Percentiles rank a stretch among this genome's conserved stretches.
phyloP scores from a whole-genome alignment of 2,329 filamentous ascomycete species.

The Orbilia oligospora region DNA sequence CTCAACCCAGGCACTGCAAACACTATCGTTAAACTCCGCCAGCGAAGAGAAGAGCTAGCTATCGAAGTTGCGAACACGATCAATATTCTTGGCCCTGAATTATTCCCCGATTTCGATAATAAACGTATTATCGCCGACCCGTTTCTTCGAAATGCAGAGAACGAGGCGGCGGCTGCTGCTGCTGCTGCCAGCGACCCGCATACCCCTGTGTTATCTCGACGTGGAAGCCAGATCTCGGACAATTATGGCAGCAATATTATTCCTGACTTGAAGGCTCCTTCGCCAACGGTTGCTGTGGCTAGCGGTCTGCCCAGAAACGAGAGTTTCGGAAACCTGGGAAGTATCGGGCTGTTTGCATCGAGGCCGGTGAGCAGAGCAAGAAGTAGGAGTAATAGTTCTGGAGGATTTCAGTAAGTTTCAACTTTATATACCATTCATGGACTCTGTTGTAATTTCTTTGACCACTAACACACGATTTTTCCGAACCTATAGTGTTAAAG shows the following conservation, averaged over 20 bases:
- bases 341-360: conserved; percentile 90
- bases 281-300: conserved; percentile 27
- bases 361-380: conserved; percentile 80
- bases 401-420: conserved; percentile 75
- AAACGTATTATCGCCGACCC: conserved; percentile 70
- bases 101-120: conserved; percentile 97
- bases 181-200: conserved; percentile 64
- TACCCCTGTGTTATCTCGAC: conserved; percentile 63
- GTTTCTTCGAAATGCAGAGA: conserved; percentile 67
- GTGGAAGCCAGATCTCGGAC: conserved; percentile 61
- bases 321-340: conserved; percentile 90
- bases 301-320: conserved; percentile 80
- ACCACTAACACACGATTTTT: not conserved
- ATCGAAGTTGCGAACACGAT: conserved; percentile 89
- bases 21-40: conserved; percentile 82
- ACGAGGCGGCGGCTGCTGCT: conserved; percentile 44
- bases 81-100: conserved; percentile 93
- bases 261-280: conserved; percentile 45
- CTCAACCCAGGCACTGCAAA: conserved; percentile 87
- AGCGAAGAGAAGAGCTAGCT: conserved; percentile 80
- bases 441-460: not conserved
- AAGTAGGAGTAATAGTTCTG: conserved; percentile 76
- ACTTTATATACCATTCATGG: conserved; percentile 65
- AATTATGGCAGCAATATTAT: conserved; percentile 45
- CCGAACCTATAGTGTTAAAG: conserved; percentile 72